phyloP scores from a whole-genome alignment of 306 rosid genomes.

The Arachis hypogaea region DNA sequence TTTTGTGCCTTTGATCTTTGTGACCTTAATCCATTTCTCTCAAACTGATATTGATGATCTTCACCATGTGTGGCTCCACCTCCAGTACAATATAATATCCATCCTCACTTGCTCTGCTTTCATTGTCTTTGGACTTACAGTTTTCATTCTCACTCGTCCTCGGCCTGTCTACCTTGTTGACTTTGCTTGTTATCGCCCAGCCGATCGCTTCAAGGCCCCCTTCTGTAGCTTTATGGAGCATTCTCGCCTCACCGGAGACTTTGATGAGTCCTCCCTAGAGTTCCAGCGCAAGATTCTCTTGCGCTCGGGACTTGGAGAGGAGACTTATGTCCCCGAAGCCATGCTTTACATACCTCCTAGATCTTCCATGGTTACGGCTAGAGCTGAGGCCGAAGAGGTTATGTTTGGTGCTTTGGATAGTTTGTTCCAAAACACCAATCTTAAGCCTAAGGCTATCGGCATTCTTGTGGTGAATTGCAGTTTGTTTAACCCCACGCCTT shows the following conservation, averaged over 20 bases:
- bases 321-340: constrained; percentile 72
- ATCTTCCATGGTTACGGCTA: constrained; percentile 67
- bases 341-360: constrained; percentile 66
- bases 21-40: constrained; percentile 64
- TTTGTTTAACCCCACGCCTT: constrained; percentile 71
- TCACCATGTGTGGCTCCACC: constrained; percentile 74
- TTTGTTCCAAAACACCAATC: constrained; percentile 49
- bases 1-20: constrained; percentile 56
- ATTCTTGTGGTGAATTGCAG: constrained; percentile 76
- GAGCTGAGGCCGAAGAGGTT: constrained; percentile 70
- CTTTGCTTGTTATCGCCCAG: constrained; percentile 63
- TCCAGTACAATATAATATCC: constrained; percentile 66
- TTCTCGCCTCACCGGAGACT: constrained; percentile 64
- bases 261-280: constrained; percentile 69
- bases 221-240: constrained; percentile 57
- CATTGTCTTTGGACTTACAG: constrained; percentile 69
- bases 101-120: constrained; percentile 57
- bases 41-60: constrained; percentile 58
- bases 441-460: constrained; percentile 68
- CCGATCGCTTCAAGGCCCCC: constrained; percentile 66
- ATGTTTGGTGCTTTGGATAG: constrained; percentile 74
- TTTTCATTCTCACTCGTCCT: constrained; percentile 62
- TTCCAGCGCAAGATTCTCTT: constrained; percentile 71
- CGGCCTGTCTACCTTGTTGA: constrained; percentile 63
- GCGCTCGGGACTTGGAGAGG: constrained; percentile 77